These are phyloP conservation scores for Trichoderma parareesei DNA, from an alignment of 495 filamentous ascomycete species.

Conservation along the genomic window DNA sequence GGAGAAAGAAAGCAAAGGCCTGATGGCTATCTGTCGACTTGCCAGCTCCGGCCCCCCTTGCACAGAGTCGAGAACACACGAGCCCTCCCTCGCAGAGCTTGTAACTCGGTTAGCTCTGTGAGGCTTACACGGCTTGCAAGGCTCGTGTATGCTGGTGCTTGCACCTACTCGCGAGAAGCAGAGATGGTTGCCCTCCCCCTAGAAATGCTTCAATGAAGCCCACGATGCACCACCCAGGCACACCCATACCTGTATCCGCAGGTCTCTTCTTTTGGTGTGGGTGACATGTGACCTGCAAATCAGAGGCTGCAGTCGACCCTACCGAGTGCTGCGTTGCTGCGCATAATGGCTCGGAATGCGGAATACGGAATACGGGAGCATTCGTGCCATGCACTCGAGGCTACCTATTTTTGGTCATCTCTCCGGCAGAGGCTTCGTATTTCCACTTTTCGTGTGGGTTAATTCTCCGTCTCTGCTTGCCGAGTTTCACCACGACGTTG, in stretches of 20 bases:
- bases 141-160: no score
- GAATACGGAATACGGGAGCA: neutral
- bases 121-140: no score
- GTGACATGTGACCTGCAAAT: neutral
- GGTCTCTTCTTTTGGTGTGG: neutral
- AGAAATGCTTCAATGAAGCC: neutral
- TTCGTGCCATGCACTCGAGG: neutral
- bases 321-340: neutral
- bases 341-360: neutral
- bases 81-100: neutral
- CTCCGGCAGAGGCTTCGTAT: neutral
- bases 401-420: neutral
- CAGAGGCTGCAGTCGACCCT: neutral
- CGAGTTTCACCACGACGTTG: neutral
- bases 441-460: neutral
- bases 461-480: neutral
- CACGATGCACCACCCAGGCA: neutral
- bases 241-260: neutral
- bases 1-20: neutral
- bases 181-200: neutral
- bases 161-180: neutral
- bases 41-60: slow-evolving; percentile 1
- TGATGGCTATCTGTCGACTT: neutral
- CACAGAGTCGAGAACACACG: neutral
- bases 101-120: no score